Evolutionary conservation across 495 filamentous ascomycete genomes (phyloP).

Genomic region (Aspergillus avenaceus): DNA sequence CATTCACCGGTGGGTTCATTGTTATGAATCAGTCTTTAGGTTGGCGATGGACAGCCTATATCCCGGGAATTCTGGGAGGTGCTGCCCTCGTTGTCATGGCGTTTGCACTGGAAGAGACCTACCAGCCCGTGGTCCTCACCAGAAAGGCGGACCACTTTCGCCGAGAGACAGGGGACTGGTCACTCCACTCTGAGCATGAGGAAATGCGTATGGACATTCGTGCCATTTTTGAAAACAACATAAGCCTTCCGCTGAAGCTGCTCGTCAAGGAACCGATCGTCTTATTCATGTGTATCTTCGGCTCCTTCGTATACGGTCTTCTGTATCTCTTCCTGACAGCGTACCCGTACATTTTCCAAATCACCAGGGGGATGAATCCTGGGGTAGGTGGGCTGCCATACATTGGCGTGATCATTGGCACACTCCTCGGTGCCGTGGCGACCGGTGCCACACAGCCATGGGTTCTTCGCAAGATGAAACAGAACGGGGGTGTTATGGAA

Average conservation of each 20-base stretch:
- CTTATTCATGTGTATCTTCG: conserved; percentile 57
- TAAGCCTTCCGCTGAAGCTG: conserved; percentile 44
- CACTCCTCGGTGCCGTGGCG: conserved; percentile 44
- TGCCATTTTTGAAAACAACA: conserved; percentile 28
- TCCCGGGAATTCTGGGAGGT: conserved; percentile 15
- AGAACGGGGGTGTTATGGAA: conserved; percentile 40
- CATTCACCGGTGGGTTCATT: conserved; percentile 37
- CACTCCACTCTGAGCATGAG: conserved; percentile 30
- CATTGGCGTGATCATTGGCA: conserved; percentile 51
- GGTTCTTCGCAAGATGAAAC: conserved; percentile 10
- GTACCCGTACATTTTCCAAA: conserved; percentile 51
- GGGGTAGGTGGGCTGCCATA: conserved; percentile 53
- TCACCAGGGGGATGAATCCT: conserved; percentile 41
- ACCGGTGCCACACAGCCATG: conserved; percentile 12
- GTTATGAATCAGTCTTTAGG: conserved; percentile 14
- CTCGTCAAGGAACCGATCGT: conserved; percentile 77
- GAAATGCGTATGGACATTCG: conserved; percentile 29
- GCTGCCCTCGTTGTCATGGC: conserved; percentile 24
- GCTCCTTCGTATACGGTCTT: conserved; percentile 53
- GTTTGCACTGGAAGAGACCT: conserved; percentile 53
- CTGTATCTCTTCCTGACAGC: conserved; percentile 57
- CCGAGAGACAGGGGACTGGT: conserved; percentile 50
- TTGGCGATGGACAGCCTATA: conserved; percentile 22
- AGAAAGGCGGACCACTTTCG: conserved; percentile 59
- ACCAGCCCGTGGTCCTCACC: conserved; percentile 63